These are phyloP conservation scores for Botryotinia convoluta DNA, from an alignment of 2,329 filamentous ascomycete genomes.

Conservation along the genomic window DNA sequence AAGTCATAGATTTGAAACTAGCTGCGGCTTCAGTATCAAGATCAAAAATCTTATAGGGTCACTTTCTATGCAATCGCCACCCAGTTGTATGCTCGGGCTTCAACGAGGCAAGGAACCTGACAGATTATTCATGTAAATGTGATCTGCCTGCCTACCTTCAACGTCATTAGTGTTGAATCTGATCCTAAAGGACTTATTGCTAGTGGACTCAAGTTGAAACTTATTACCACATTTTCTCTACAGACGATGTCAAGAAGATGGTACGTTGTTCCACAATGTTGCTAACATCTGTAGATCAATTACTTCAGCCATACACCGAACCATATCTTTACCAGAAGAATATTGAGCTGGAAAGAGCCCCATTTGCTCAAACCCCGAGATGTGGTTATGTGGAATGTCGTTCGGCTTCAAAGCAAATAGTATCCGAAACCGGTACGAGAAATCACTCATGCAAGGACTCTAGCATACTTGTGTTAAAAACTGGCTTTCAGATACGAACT, in stretches of 20 bases:
- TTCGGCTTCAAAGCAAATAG: conserved; percentile 59
- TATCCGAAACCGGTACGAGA: conserved; percentile 42
- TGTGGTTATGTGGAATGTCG: conserved; percentile 43
- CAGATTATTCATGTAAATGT: background rate
- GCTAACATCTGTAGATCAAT: background rate
- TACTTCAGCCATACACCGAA: background rate
- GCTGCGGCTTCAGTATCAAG: background rate
- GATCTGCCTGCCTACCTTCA: background rate
- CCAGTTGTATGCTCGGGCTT: background rate
- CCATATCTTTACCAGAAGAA: background rate
- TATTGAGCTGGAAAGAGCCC: conserved; percentile 45
- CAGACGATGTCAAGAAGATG: background rate
- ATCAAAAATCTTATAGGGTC: background rate
- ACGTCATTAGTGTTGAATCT: background rate
- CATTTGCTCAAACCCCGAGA: conserved; percentile 66
- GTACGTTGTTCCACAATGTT: background rate
- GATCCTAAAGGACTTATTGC: background rate
- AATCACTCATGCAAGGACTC: background rate
- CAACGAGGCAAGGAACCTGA: background rate
- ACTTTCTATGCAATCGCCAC: background rate
- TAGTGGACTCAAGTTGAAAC: background rate
- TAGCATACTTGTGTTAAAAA: conserved; percentile 84
- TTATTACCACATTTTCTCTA: background rate
- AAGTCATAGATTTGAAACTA: background rate
- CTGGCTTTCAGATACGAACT: background rate